Evolutionary conservation across 768 basidiomycete genomes (phyloP).

Genomic region (Chalciporus pseudorubinellus): DNA sequence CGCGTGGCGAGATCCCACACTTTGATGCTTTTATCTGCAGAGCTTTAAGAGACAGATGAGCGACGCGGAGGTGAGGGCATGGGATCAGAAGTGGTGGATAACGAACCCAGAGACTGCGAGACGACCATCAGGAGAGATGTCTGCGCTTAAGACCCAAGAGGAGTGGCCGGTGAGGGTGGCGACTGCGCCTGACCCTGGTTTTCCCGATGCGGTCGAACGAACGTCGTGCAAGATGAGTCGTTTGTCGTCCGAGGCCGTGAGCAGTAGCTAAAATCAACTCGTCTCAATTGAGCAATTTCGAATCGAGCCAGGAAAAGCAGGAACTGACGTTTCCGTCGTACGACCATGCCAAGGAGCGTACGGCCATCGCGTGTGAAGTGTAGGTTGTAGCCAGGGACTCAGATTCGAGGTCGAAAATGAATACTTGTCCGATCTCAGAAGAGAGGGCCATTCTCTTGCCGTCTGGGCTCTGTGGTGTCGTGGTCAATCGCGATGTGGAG

Average conservation of each 20-base stretch:
- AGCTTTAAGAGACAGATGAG: constrained; percentile 40
- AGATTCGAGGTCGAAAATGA: constrained; percentile 78
- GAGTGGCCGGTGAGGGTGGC: constrained; percentile 86
- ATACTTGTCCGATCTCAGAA: constrained; percentile 85
- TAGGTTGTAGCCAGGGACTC: constrained; percentile 64
- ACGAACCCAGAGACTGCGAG: constrained; percentile 76
- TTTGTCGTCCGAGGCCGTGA: constrained; percentile 92
- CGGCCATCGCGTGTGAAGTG: constrained; percentile 87
- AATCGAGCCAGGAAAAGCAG: neutral
- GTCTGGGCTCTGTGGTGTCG: constrained; percentile 71
- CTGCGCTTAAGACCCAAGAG: constrained; percentile 85
- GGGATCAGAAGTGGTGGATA: constrained; percentile 13
- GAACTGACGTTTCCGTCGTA: constrained; percentile 76
- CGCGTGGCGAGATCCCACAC: constrained; percentile 83
- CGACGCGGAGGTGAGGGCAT: neutral
- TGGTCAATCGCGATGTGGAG: neutral
- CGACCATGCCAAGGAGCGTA: constrained; percentile 87
- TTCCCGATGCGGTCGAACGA: constrained; percentile 58
- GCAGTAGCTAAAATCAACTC: constrained; percentile 56
- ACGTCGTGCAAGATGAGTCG: constrained; percentile 89
- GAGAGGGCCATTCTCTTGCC: constrained; percentile 79
- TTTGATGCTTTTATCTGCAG: constrained; percentile 82
- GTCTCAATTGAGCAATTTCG: neutral
- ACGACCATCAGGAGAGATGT: constrained; percentile 78
- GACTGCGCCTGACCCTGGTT: constrained; percentile 70